Percentiles rank a stretch among this genome's conserved stretches.
Conservation (phyloP, 2,329 filamentous ascomycete species). For the Blastomyces gilchristii region DNA sequence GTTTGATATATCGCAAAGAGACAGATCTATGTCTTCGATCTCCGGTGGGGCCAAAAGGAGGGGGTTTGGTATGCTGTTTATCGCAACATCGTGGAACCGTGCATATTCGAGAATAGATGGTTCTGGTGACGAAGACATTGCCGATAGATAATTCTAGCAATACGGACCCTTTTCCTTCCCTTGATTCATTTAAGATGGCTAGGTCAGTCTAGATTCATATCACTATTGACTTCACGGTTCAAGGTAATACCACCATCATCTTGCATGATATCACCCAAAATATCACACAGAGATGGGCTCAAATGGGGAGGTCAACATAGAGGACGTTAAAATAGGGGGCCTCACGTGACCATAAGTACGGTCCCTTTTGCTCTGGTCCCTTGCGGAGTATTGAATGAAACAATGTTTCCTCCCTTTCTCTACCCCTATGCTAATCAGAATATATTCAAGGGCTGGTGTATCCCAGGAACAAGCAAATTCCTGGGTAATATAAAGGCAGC, state of each 20-base stretch:
- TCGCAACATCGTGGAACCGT: slow-evolving; percentile 35
- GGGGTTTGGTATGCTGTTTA: slow-evolving; percentile 27
- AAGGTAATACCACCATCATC: neutral
- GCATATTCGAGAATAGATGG: slow-evolving; percentile 39
- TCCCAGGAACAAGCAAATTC: neutral
- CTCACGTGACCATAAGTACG: neutral
- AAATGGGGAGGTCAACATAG: neutral
- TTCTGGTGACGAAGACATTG: slow-evolving; percentile 20
- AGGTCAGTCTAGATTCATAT: neutral
- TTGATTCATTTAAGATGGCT: neutral
- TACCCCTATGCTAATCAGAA: neutral
- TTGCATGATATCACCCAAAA: neutral
- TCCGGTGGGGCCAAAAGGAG: slow-evolving; percentile 12
- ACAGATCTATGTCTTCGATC: slow-evolving; percentile 7
- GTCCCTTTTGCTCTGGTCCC: too few species aligned
- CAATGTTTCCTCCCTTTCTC: neutral
- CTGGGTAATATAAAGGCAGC: neutral
- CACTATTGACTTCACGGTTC: neutral
- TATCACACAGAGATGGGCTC: neutral
- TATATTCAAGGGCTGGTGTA: neutral
- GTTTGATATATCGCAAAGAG: slow-evolving; percentile 14
- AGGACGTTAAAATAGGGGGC: neutral
- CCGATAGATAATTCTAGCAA: too few species aligned
- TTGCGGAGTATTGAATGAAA: neutral
- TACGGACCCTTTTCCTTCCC: neutral